A percentile compares a stretch with the other conserved stretches of the same genome.
These are phyloP conservation scores for Chaetomiaceae sp. DNA, from an alignment of 2,329 filamentous ascomycete species.

Conservation along the genomic window DNA sequence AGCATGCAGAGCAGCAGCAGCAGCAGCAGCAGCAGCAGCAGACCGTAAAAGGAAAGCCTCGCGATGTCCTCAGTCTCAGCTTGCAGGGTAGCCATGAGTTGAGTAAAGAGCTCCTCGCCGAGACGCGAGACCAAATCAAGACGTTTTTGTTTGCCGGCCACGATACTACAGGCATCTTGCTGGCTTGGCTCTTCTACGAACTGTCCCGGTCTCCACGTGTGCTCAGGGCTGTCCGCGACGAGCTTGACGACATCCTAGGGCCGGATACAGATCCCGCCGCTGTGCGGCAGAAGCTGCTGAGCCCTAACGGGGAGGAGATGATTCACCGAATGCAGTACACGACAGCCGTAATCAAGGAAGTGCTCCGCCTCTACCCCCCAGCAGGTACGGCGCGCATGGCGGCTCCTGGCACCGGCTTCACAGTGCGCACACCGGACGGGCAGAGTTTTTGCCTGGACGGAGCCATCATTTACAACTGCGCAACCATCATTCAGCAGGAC, in stretches of 20 bases:
- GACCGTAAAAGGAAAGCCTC: slow-evolving; percentile 12
- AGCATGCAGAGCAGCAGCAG: slow-evolving; percentile 20
- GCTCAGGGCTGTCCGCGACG: slow-evolving; percentile 30
- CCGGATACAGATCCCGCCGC: slow-evolving; percentile 27
- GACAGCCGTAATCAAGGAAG: slow-evolving; percentile 38
- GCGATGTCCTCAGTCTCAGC: slow-evolving; percentile 34
- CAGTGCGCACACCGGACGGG: slow-evolving; percentile 30
- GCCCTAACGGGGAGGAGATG: slow-evolving; percentile 29
- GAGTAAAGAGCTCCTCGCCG: slow-evolving; percentile 28
- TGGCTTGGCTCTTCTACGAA: slow-evolving; percentile 38
- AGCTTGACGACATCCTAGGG: slow-evolving; percentile 37
- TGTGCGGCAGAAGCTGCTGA: slow-evolving; percentile 29
- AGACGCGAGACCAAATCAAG: slow-evolving; percentile 36
- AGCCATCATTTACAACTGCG: slow-evolving; percentile 34
- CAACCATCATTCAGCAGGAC: slow-evolving; percentile 35
- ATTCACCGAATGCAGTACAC: slow-evolving; percentile 34
- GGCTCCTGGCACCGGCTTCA: slow-evolving; percentile 28
- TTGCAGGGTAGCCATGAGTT: slow-evolving; percentile 30
- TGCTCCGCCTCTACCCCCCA: slow-evolving; percentile 34
- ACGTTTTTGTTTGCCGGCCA: slow-evolving; percentile 41
- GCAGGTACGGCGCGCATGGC: slow-evolving; percentile 32
- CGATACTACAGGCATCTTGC: slow-evolving; percentile 37
- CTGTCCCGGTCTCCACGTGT: slow-evolving; percentile 32
- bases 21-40: slow-evolving; percentile 1
- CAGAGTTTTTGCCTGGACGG: slow-evolving; percentile 33